Base-by-base conservation (phyloP, 1,284 basidiomycete genomes). In the Mycena citricolor region DNA sequence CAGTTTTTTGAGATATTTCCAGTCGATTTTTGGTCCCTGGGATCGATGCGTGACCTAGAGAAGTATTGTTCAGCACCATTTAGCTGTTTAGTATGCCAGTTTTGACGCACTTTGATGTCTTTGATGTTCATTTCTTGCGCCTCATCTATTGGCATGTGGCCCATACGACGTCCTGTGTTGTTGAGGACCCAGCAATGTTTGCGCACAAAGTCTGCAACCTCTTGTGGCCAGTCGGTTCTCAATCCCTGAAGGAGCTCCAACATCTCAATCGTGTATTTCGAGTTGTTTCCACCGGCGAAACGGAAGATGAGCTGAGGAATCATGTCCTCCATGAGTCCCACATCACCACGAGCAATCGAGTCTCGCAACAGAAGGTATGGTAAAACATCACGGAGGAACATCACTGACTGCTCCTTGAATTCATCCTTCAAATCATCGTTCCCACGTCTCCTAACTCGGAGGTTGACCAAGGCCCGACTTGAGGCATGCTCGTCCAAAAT, bases 311-410 rank as follows among this genome's bases (percentile, higher is more conserved):
- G 32, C 0, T 31, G 41, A 0, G 65, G 65, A 3, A 69, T 41
- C 29, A 63, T 36, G 10, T 57, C 59, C 41, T 70, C 63, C 61
- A 70, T 65, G 0, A 56, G 13, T 0, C 67, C 67, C 7, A 71
- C 61, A 55, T 73, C 67, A 0, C 70, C 68, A 13, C 34, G 23
- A 22, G 47, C 49, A 8, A 71, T 65, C 0, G 67, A 66, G 4
- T 62, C 41, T 14, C 56, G 39, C 0, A 70, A 54, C 2, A 60
- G 54, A 30, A 71, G 48, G 40, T 66, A 71, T 3, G 56, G 50
- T 0, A 71, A 55, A 0, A 65, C 43, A 51, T 71, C 67, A 1
- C 55, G 51, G 33, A 64, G 62, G 50, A 61, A 67, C 61, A 64
- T 61, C 1, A 63, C 52, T 0, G 54, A 34, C 31, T 65, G 58